phyloP scores from a whole-genome alignment of 305 asterid genomes.

The Fraxinus platypoda region DNA sequence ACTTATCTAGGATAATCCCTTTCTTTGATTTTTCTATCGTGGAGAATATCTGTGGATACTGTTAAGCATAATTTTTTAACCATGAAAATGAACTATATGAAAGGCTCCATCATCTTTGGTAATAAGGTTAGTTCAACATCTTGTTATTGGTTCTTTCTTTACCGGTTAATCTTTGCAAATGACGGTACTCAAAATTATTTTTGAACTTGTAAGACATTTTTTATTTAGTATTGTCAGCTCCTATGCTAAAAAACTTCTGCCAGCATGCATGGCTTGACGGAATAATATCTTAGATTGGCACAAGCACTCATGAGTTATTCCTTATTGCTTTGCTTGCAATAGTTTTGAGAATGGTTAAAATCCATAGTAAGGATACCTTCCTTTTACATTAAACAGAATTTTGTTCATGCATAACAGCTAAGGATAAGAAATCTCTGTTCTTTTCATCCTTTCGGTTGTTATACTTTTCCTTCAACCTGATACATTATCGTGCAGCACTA shows the following conservation, averaged over 20 bases:
- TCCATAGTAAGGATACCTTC: not conserved
- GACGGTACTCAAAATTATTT: not conserved
- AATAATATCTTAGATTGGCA: not conserved
- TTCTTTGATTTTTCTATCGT: slow-evolving; percentile 57
- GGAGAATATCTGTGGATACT: not conserved
- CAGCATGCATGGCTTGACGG: not conserved
- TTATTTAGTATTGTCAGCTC: not conserved
- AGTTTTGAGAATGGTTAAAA: not conserved
- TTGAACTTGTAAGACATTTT: not conserved
- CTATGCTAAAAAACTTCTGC: not conserved
- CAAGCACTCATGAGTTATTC: not conserved
- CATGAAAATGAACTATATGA: not conserved
- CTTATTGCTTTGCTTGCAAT: not conserved
- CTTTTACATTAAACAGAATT: not conserved
- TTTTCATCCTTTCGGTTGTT: not conserved
- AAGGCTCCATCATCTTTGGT: not conserved
- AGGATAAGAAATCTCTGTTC: not conserved
- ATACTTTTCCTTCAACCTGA: not conserved
- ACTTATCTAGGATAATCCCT: slow-evolving; percentile 61
- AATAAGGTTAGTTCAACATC: not conserved
- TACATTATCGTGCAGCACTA: not conserved
- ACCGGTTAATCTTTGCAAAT: not conserved
- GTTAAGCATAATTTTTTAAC: not conserved
- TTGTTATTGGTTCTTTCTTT: not conserved
- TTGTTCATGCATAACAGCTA: not conserved